phyloP scores from a whole-genome alignment of 441 rosid species.

The Jatropha multifida region DNA sequence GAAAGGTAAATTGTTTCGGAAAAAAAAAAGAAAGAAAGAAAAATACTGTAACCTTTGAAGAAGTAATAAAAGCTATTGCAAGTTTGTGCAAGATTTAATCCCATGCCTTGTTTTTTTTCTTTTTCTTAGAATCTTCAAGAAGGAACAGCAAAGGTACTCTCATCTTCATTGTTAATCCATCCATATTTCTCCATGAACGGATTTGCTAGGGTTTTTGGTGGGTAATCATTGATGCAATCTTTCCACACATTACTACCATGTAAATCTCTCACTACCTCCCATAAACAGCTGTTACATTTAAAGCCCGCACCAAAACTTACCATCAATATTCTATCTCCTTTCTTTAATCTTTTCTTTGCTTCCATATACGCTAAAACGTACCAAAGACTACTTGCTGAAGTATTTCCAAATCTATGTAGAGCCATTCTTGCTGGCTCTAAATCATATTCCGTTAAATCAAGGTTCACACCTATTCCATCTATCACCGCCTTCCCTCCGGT shows the following conservation, averaged over 20 bases:
- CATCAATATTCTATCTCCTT: conserved; percentile 83
- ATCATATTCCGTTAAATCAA: conserved; percentile 59
- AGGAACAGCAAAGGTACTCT: conserved; percentile 42
- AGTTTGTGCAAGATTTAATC: too few relatives aligned
- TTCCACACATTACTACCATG: conserved; percentile 63
- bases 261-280: conserved; percentile 88
- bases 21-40: too few relatives aligned
- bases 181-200: conserved; percentile 84
- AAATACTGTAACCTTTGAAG: neutral
- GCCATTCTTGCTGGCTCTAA: conserved; percentile 94
- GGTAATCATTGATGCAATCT: conserved; percentile 64
- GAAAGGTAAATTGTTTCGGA: too few relatives aligned
- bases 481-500: conserved; percentile 98
- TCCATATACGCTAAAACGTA: conserved; percentile 89
- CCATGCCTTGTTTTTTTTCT: neutral
- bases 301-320: conserved; percentile 95
- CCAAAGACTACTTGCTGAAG: conserved; percentile 93
- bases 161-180: conserved; percentile 78
- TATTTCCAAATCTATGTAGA: conserved; percentile 83
- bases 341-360: conserved; percentile 79
- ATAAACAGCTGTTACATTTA: conserved; percentile 92
- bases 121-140: neutral
- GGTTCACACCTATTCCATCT: conserved; percentile 65
- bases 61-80: too few relatives aligned
- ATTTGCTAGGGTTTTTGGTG: conserved; percentile 53